These are phyloP conservation scores for Sodiomyces alkalinus DNA, from an alignment of 2,329 filamentous ascomycete genomes.

Conservation along the genomic window DNA sequence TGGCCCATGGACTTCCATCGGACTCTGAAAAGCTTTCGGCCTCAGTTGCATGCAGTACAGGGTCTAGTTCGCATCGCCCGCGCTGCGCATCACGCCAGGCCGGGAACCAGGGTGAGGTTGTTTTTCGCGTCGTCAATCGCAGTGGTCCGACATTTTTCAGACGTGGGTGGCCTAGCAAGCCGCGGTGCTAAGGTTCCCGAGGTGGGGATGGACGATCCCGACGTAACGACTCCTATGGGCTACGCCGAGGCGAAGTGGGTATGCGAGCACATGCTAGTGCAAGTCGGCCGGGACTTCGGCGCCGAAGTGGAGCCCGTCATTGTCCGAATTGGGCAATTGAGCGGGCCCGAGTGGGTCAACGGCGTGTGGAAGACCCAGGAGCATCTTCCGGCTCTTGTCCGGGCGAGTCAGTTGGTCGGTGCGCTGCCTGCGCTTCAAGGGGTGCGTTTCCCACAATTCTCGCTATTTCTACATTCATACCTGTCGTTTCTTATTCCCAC, in stretches of 20 bases:
- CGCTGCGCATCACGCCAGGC: neutral
- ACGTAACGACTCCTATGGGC: slow-evolving; percentile 19
- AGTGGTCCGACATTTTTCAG: slow-evolving; percentile 9
- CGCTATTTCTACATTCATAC: too few relatives aligned
- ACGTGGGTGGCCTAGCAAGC: neutral
- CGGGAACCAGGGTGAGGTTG: slow-evolving; percentile 7
- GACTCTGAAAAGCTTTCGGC: slow-evolving; percentile 5
- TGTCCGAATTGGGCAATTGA: slow-evolving; percentile 26
- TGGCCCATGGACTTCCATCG: slow-evolving; percentile 10
- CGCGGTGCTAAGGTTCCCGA: slow-evolving; percentile 17
- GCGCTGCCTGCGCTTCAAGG: slow-evolving; percentile 8
- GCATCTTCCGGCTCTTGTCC: slow-evolving; percentile 26
- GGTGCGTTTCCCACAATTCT: slow-evolving; percentile 3
- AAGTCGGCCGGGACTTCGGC: slow-evolving; percentile 17
- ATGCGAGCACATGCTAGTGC: slow-evolving; percentile 27
- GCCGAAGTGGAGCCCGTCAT: slow-evolving; percentile 20
- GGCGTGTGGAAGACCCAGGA: slow-evolving; percentile 30
- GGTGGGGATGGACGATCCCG: slow-evolving; percentile 14
- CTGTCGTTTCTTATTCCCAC: too few relatives aligned
- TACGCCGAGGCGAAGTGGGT: slow-evolving; percentile 30
- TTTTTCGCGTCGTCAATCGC: slow-evolving; percentile 17
- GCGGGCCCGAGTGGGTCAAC: slow-evolving; percentile 20
- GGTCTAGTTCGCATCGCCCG: neutral
- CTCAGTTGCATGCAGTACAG: slow-evolving; percentile 2
- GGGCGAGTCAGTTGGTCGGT: slow-evolving; percentile 20